Evolutionary conservation across 768 basidiomycete genomes (phyloP).

Genomic region (Lactarius deliciosus): DNA sequence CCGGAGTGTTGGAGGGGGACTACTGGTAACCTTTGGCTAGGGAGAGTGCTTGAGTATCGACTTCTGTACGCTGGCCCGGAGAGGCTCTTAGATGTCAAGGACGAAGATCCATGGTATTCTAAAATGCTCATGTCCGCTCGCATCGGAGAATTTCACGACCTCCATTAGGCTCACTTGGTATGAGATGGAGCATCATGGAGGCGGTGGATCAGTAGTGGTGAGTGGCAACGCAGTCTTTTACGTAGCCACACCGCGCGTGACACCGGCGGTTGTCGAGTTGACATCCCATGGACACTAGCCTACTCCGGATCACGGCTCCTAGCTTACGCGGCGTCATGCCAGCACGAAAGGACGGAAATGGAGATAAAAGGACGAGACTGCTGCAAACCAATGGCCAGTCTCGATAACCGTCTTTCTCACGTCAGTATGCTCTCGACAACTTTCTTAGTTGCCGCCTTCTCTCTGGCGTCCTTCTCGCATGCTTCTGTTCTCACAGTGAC

Average conservation of each 20-base stretch:
- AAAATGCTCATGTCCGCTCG: neutral
- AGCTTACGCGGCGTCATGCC: no score
- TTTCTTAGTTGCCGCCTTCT: neutral
- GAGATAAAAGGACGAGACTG: neutral
- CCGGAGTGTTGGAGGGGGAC: no score
- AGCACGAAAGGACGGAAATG: neutral
- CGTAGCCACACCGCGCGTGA: no score
- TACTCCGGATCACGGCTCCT: neutral
- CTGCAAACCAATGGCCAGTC: neutral
- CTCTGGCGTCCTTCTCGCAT: neutral
- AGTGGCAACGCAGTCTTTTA: no score
- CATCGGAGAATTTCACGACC: neutral
- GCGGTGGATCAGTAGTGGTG: neutral
- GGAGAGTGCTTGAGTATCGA: no score
- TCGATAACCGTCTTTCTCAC: neutral
- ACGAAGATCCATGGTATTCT: neutral
- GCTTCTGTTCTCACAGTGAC: neutral
- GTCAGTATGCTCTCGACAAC: constrained; percentile 1
- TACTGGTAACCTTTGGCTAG: no score
- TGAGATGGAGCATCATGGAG: neutral
- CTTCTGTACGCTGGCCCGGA: no score
- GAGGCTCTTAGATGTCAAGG: neutral
- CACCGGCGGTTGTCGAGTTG: no score
- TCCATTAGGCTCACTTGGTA: neutral
- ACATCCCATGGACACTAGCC: neutral